Base-by-base conservation (phyloP, 306 rosid genomes). In the Lithocarpus polystachyus region DNA sequence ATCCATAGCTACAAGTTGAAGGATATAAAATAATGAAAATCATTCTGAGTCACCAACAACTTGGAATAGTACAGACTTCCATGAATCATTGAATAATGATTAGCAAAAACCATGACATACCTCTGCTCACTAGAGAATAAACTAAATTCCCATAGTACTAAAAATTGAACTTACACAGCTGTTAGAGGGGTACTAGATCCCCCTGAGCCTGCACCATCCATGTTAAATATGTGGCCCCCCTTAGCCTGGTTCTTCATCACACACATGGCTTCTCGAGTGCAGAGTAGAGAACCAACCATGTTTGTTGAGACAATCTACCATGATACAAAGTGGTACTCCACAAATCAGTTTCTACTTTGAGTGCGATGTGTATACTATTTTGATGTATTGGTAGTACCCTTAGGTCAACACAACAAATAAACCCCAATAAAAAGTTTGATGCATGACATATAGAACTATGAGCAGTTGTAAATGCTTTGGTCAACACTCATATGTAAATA, bases 141-240 rank as follows among this genome's bases (percentile, higher is more conserved):
- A 71, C 72, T 59, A 45, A 15, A 62, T 18, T 56, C 20, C 59
- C 61, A 69, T 56, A 73, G 48, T 60, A 68, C 20, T 10, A 3
- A 3, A 68, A 68, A 60, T 22, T 60, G 35, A 24, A 86, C 97
- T 94, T 85, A 95, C 99, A 83, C 99, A 76, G 98, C 98, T 14
- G 98, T 92, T 75, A 95, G 84, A 81, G 99, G 99, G 14, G 99
- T 95, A 83, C 99, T 95, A 53, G 99, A 92, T 73, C 99, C 99
- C 72, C 97, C 98, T 23, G 99, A 92, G 55, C 98, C 99, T 0
- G 97, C 97, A 75, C 99, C 99, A 60, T 95, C 98, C 99, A 95
- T 90, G 65, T 92, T 95, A 82, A 95, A 95, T 78, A 95, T 86
- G 88, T 92, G 99, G 19, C 98, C 99, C 71, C 96, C 92, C 76